phyloP scores from a whole-genome alignment of 192 early-diverging fungal genomes.

The Coemansia sp. region DNA sequence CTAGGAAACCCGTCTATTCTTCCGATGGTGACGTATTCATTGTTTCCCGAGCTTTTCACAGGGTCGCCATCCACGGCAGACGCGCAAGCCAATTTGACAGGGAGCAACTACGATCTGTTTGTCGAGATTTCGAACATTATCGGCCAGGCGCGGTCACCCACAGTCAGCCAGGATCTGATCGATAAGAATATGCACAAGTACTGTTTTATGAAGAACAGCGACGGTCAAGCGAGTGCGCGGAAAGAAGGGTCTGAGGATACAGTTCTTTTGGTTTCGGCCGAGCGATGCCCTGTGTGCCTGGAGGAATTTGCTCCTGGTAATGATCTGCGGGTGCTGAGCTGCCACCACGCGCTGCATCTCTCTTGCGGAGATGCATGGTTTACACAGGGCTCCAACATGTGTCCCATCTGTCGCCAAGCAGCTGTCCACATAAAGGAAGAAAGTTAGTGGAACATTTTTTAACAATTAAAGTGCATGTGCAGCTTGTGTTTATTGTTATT shows the following conservation, averaged over 20 bases:
- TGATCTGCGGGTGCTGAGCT: conserved; percentile 32
- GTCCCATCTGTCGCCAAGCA: conserved; percentile 40
- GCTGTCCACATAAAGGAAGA: conserved; percentile 17
- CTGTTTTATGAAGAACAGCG: background rate
- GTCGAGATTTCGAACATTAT: conserved; percentile 44
- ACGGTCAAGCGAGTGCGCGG: background rate
- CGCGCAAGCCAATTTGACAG: background rate
- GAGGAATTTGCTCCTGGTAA: conserved; percentile 35
- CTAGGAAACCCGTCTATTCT: conserved; percentile 40
- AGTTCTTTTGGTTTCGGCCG: conserved; percentile 31
- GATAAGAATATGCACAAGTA: conserved; percentile 34
- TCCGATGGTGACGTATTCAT: conserved; percentile 25
- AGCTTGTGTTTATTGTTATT: background rate
- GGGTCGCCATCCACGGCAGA: conserved; percentile 1
- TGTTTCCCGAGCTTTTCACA: conserved; percentile 36
- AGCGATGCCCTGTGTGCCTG: conserved; percentile 47
- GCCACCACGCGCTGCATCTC: conserved; percentile 39
- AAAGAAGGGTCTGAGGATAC: background rate
- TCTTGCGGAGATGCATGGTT: conserved; percentile 48
- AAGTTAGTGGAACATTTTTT: background rate
- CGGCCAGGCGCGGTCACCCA: conserved; percentile 26
- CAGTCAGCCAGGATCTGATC: conserved; percentile 38
- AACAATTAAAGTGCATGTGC: background rate
- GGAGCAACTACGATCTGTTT: conserved; percentile 44
- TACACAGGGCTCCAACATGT: conserved; percentile 46